Base-by-base conservation (phyloP, 2,329 filamentous ascomycete genomes). In the Paecilomyces dactylethromorphus region DNA sequence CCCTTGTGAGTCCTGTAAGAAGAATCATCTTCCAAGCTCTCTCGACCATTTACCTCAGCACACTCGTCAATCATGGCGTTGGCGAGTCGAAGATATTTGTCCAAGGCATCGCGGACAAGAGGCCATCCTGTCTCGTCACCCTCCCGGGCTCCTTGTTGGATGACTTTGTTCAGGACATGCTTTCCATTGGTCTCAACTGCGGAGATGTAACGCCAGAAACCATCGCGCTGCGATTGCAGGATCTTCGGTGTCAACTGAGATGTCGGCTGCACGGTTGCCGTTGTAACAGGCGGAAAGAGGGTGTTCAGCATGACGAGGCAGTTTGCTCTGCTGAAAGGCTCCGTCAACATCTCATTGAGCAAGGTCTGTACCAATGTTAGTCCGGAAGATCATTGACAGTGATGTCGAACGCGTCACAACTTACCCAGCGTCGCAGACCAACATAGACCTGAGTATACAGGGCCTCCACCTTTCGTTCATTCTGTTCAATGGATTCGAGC, bases 221-320 rank as follows among this genome's bases (percentile, higher is more conserved):
- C 78, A 32, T 83, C 79, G n/a, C 86, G 82, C 65, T 88, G 84
- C 12, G 76, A 74, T 59, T 79, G 78, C 57, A 88, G 74, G 6
- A 81, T 77, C 26, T 78, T 70, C 3, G 75, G 70, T 8, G 80
- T 83, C 59, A 87, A 70, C 56, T 82, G 78, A 29, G 78, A 72
- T 10, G 82, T 84, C 4, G 81, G 82, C 51, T 76, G 76, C 15
- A 66, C 65, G 53, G 73, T 71, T 22, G 73, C 70, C 12, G 72
- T 70, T 51, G 77, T 76, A 50, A 81, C 76, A 1, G 86, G 84
- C 7, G 86, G 86, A 62, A 87, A 84, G 31, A 88, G 76, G 10
- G 85, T 88, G 72, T 88, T 88, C 55, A 88, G 81, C 81, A 88
- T 85, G 56, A 84, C 86, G 62, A 87, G 78, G 67, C 85, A 87